Percentiles rank a stretch among this genome's conserved stretches.
Conservation (phyloP, 2,329 filamentous ascomycete species). For the Alternaria sp. region DNA sequence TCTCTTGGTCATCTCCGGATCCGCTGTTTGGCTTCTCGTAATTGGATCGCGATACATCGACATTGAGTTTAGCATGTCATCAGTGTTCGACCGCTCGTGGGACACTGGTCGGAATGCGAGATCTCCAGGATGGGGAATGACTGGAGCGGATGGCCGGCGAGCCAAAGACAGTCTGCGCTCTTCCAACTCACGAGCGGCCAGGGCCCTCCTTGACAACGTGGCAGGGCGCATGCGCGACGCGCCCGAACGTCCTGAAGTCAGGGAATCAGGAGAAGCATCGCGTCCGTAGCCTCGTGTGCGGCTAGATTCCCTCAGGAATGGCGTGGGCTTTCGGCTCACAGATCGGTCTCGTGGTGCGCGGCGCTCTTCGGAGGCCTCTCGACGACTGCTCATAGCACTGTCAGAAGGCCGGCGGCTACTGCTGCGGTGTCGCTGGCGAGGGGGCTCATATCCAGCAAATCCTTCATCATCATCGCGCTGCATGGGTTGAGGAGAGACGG, state of each 20-base stretch:
- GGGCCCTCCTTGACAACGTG: slow-evolving; percentile 51
- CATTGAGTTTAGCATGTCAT: slow-evolving; percentile 50
- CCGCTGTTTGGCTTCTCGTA: slow-evolving; percentile 69
- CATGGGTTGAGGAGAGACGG: slow-evolving; percentile 81
- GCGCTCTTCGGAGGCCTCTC: slow-evolving; percentile 56
- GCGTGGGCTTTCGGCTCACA: slow-evolving; percentile 41
- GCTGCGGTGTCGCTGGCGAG: slow-evolving; percentile 59
- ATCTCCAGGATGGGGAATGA: slow-evolving; percentile 76
- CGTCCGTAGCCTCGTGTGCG: slow-evolving; percentile 44
- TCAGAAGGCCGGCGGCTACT: slow-evolving; percentile 57
- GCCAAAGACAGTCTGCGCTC: slow-evolving; percentile 80
- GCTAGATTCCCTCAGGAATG: slow-evolving; percentile 38
- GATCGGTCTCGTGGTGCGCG: slow-evolving; percentile 45
- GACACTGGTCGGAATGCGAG: slow-evolving; percentile 43
- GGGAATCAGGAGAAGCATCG: slow-evolving; percentile 44
- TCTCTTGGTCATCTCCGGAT: slow-evolving; percentile 58
- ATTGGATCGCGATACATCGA: slow-evolving; percentile 46
- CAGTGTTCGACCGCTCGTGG: slow-evolving; percentile 45
- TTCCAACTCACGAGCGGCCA: slow-evolving; percentile 79
- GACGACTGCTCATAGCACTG: slow-evolving; percentile 50
- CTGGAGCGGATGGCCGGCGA: slow-evolving; percentile 77
- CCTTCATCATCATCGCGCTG: slow-evolving; percentile 63
- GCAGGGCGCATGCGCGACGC: slow-evolving; percentile 29
- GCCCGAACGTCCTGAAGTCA: slow-evolving; percentile 41
- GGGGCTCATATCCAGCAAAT: slow-evolving; percentile 67